Percentiles rank a stretch among this genome's conserved stretches.
Conservation (phyloP, 768 basidiomycete genomes). For the Agrocybe pediades region DNA sequence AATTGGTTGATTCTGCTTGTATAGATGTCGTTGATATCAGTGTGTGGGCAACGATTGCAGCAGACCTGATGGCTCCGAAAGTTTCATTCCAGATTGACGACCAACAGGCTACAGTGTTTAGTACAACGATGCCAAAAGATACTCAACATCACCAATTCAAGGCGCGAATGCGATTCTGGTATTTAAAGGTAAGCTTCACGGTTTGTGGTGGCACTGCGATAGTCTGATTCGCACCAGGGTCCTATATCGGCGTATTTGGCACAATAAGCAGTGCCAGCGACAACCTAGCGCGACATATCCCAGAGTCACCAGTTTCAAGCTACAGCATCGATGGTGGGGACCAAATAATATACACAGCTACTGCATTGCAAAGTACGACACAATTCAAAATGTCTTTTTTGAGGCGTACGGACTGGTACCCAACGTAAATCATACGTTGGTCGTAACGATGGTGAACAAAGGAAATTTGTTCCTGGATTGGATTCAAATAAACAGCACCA, state of each 20-base stretch:
- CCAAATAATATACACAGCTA: not conserved
- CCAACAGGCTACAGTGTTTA: too few relatives aligned
- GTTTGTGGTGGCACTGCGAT: not conserved
- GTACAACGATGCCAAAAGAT: too few relatives aligned
- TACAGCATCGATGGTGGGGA: not conserved
- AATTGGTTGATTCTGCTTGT: too few relatives aligned
- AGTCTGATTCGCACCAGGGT: not conserved
- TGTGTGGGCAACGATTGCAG: too few relatives aligned
- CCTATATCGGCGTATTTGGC: not conserved
- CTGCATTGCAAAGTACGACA: not conserved
- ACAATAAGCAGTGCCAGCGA: not conserved
- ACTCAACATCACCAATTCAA: too few relatives aligned
- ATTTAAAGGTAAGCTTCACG: not conserved
- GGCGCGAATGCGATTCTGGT: not conserved
- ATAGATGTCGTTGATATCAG: too few relatives aligned
- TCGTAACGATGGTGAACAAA: not conserved
- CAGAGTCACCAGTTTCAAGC: not conserved
- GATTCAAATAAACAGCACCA: not conserved
- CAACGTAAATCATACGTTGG: not conserved
- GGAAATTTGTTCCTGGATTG: not conserved
- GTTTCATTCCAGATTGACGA: too few relatives aligned
- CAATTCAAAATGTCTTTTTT: not conserved
- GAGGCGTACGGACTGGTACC: not conserved
- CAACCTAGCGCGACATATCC: not conserved
- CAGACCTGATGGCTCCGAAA: too few relatives aligned